These are phyloP conservation scores for Saprolegnia parasitica DNA, from an alignment of 352 stramenopile genomes.

Conservation along the genomic window DNA sequence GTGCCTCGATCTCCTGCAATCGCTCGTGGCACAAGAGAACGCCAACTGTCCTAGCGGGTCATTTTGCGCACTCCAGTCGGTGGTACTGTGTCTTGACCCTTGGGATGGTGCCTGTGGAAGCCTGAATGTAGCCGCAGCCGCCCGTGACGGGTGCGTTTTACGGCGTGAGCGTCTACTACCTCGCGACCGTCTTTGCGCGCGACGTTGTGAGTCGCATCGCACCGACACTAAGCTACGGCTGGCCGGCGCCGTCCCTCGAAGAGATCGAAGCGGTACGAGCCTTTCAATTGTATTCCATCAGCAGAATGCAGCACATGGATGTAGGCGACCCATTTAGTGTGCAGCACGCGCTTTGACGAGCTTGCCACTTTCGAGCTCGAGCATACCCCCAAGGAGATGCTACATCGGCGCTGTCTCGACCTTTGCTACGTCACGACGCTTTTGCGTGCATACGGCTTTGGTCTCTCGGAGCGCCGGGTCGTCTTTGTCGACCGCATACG, in stretches of 20 bases:
- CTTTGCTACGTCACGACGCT: constrained; percentile 15
- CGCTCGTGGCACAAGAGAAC: not conserved
- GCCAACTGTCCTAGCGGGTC: not conserved
- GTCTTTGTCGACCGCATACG: constrained; percentile 15
- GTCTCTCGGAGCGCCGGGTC: constrained; percentile 4
- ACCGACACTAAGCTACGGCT: constrained; percentile 2
- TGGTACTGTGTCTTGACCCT: not conserved
- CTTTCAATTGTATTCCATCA: constrained; percentile 2
- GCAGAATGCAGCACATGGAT: not conserved
- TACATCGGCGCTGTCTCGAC: constrained; percentile 9
- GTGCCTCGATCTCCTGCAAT: not conserved
- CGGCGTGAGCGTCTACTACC: constrained; percentile 9
- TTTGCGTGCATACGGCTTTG: constrained; percentile 11
- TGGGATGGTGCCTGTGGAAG: not conserved
- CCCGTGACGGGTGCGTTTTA: constrained; percentile 1
- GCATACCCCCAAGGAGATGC: not conserved
- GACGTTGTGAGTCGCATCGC: not conserved
- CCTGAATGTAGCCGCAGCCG: constrained; percentile 8
- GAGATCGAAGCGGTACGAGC: constrained; percentile 12
- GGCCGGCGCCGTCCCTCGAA: constrained; percentile 1
- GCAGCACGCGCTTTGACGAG: not conserved
- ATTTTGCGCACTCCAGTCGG: constrained; percentile 5
- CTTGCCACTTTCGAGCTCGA: not conserved
- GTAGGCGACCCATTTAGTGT: not conserved
- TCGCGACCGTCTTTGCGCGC: constrained; percentile 1